phyloP scores from a whole-genome alignment of 306 rosid species.

The Morella rubra region DNA sequence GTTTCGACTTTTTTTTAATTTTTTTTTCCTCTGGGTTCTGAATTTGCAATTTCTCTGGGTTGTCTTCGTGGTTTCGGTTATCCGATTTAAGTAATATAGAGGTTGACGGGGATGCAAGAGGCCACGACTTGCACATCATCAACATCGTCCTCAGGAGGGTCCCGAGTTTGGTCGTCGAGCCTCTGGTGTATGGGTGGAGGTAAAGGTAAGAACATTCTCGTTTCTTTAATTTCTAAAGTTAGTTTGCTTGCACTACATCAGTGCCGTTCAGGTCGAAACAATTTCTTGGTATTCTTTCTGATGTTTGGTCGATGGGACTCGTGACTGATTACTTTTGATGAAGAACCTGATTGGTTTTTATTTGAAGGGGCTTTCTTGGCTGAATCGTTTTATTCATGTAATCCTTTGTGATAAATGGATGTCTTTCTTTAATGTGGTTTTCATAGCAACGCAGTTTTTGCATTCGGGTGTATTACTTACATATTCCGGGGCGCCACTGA shows the following conservation, averaged over 20 bases:
- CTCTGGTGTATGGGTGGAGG: slow-evolving; percentile 37
- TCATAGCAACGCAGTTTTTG: not conserved
- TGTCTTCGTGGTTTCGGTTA: not conserved
- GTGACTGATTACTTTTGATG: not conserved
- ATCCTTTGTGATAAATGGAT: not conserved
- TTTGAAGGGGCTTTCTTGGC: not conserved
- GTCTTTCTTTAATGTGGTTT: not conserved
- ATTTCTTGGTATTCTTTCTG: not conserved
- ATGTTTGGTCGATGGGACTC: not conserved
- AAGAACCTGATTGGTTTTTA: not conserved
- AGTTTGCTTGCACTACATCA: not conserved
- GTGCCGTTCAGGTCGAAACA: slow-evolving; percentile 2
- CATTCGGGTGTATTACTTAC: not conserved
- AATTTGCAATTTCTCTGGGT: slow-evolving; percentile 7
- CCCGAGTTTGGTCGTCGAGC: slow-evolving; percentile 35
- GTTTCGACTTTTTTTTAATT: not conserved
- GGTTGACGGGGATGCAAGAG: slow-evolving; percentile 46
- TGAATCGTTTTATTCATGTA: not conserved
- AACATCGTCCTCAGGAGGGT: slow-evolving; percentile 19
- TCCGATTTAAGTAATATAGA: slow-evolving; percentile 33
- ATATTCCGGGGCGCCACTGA: not conserved
- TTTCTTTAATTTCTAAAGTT: not conserved
- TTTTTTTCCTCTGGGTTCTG: not conserved
- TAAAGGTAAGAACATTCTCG: slow-evolving; percentile 24
- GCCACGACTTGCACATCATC: slow-evolving; percentile 34